These are phyloP conservation scores for Pleurotus sapidus DNA, from an alignment of 768 basidiomycete species.

Conservation along the genomic window DNA sequence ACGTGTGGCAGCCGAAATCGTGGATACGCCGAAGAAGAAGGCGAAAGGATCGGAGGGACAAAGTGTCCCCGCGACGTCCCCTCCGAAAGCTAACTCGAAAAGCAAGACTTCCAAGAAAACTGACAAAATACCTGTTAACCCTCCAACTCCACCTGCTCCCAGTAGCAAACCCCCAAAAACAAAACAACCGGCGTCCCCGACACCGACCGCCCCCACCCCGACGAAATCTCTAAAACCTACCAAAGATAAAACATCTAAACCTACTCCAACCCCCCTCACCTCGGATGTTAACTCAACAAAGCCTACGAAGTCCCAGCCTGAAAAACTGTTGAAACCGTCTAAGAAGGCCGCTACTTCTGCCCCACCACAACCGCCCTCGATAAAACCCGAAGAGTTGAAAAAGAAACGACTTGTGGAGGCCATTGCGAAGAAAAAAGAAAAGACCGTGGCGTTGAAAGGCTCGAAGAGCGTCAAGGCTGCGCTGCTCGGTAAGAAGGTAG, in stretches of 20 bases:
- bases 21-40: constrained; percentile 44
- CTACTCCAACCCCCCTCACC: neutral
- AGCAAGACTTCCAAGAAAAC: constrained; percentile 1
- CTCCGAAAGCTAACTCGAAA: constrained; percentile 11
- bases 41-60: constrained; percentile 26
- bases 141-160: neutral
- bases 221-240: neutral
- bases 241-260: constrained; percentile 16
- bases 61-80: constrained; percentile 7
- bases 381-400: constrained; percentile 48
- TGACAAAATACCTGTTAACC: neutral
- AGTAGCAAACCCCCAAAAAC: constrained; percentile 13
- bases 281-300: constrained; percentile 5
- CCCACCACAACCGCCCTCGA: constrained; percentile 8
- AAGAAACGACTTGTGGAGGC: constrained; percentile 42
- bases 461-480: constrained; percentile 53
- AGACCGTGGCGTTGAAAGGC: constrained; percentile 29
- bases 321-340: neutral
- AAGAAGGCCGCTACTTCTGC: neutral
- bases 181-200: constrained; percentile 11
- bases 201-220: neutral
- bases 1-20: constrained; percentile 25
- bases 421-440: constrained; percentile 61
- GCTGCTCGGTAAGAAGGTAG: constrained; percentile 52
- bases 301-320: constrained; percentile 5